Base-by-base conservation (phyloP, 2,329 filamentous ascomycete genomes). In the Sclerotinia glacialis region DNA sequence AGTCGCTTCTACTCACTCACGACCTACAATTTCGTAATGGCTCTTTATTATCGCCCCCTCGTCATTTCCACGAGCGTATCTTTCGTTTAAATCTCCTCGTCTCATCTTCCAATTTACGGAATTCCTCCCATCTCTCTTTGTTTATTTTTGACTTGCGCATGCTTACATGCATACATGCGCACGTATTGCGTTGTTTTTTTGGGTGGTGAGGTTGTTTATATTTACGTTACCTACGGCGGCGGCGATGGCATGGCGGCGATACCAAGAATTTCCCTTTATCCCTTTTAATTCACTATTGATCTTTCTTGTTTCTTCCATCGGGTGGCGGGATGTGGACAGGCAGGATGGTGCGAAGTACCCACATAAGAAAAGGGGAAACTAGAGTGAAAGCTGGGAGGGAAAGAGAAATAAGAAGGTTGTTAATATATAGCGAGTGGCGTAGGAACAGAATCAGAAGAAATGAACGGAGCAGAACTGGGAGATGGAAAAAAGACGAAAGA, bases 221-320 rank as follows among this genome's bases (percentile, higher is more conserved):
- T 64, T 55, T 64, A 64, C 42, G 62, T 64, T 64, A 64, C 40
- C n/a, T 64, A 64, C 50, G 42, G 59, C 52, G 52, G 34, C 31
- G 52, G 52, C 26, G 49, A 52, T 31, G 40, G 71, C 23, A 52
- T 52, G 49, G 70, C 69, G 71, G 72, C 71, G 72, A 74, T 74
- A 74, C 72, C 72, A 74, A 68, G 44, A 59, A 68, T 68, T 68
- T 71, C 65, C 67, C 26, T 49, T 58, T 64, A 53, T 50, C 44
- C 49, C 14, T 40, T 58, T 50, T 64, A 54, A 54, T 64, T 23
- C 49, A 54, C 40, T 26, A 46, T 64, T 23, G 26, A 46, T 55
- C 37, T 64, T 60, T 49, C 56, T 49, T 47, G 42, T 47, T 60
- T 60, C 42, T 49, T 60, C 56, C 42, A n/a, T 31, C 21, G 12